Percentiles rank a stretch among this genome's conserved stretches.
These are phyloP conservation scores for Phytophthora lateralis DNA, from an alignment of 352 stramenopile genomes.

Conservation along the genomic window DNA sequence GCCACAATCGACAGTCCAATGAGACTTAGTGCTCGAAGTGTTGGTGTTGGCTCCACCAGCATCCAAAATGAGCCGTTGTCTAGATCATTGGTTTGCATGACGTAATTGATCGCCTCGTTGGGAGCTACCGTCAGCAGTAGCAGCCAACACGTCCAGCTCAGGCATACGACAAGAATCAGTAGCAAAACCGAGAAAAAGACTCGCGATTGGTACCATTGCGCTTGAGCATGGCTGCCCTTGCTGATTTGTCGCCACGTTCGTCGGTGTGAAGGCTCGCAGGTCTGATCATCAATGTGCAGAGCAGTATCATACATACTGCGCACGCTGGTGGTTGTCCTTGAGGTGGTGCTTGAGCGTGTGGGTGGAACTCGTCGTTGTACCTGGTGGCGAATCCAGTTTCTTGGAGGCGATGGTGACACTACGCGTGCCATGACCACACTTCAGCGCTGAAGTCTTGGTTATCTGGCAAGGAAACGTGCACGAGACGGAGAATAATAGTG, in stretches of 20 bases:
- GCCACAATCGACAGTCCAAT: conserved; percentile 24
- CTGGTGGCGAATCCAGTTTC: conserved; percentile 21
- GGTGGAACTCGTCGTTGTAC: conserved; percentile 14
- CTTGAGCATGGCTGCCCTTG: not conserved
- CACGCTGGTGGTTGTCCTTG: conserved; percentile 6
- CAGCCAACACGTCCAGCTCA: conserved; percentile 39
- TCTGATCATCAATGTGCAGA: conserved; percentile 11
- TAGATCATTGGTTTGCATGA: conserved; percentile 37
- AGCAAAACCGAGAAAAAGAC: conserved; percentile 11
- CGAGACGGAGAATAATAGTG: conserved; percentile 4
- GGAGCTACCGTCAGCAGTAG: conserved; percentile 35
- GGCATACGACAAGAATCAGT: conserved; percentile 16
- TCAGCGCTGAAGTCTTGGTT: not conserved
- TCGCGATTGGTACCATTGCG: conserved; percentile 22
- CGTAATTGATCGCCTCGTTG: conserved; percentile 39
- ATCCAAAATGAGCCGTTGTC: conserved; percentile 50
- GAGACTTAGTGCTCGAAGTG: conserved; percentile 24
- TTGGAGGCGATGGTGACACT: not conserved
- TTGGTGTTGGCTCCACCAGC: conserved; percentile 29
- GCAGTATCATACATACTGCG: conserved; percentile 13
- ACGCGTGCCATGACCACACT: conserved; percentile 1
- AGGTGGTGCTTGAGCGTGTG: conserved; percentile 7
- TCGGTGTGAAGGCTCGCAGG: conserved; percentile 8
- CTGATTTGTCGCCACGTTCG: conserved; percentile 14
- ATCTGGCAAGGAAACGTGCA: not conserved